Percentiles rank a stretch among this genome's conserved stretches.
These are phyloP conservation scores for Ophiostoma sp. DNA, from an alignment of 2,329 filamentous ascomycete species.

Conservation along the genomic window DNA sequence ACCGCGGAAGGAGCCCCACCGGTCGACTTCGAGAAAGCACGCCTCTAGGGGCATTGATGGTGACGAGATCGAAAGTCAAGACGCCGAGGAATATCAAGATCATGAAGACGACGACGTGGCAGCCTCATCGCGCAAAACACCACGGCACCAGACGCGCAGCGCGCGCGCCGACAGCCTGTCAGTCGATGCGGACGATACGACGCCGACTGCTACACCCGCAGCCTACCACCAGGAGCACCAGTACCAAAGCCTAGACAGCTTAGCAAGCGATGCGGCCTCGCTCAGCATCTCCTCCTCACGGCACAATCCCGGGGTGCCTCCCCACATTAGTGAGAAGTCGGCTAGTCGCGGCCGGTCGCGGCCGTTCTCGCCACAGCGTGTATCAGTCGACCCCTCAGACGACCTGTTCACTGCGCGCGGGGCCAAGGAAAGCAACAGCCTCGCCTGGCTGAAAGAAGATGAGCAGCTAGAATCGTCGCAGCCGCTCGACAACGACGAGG, in stretches of 20 bases:
- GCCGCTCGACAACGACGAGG: background rate
- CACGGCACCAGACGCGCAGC: constrained; percentile 20
- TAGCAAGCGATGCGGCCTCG: constrained; percentile 31
- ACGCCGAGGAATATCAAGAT: background rate
- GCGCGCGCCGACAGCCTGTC: constrained; percentile 50
- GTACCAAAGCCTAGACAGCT: constrained; percentile 53
- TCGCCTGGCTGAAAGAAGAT: background rate
- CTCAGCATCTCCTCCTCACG: background rate
- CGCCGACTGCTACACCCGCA: constrained; percentile 6
- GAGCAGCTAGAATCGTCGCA: background rate
- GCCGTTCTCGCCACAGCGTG: constrained; percentile 55
- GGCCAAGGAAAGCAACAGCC: constrained; percentile 12
- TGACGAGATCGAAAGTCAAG: background rate
- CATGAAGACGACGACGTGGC: background rate
- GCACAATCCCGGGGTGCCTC: background rate
- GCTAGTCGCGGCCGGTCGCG: constrained; percentile 42
- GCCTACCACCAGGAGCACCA: constrained; percentile 12
- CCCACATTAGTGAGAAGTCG: constrained; percentile 34
- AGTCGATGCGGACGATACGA: constrained; percentile 37
- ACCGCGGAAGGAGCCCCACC: background rate
- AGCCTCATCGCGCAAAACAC: too few species aligned
- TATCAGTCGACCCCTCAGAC: constrained; percentile 33
- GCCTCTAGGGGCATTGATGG: background rate
- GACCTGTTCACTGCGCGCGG: constrained; percentile 26
- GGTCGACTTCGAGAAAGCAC: background rate